Base-by-base conservation (phyloP, 345 rosid species). In the Dipteronia dyeriana region DNA sequence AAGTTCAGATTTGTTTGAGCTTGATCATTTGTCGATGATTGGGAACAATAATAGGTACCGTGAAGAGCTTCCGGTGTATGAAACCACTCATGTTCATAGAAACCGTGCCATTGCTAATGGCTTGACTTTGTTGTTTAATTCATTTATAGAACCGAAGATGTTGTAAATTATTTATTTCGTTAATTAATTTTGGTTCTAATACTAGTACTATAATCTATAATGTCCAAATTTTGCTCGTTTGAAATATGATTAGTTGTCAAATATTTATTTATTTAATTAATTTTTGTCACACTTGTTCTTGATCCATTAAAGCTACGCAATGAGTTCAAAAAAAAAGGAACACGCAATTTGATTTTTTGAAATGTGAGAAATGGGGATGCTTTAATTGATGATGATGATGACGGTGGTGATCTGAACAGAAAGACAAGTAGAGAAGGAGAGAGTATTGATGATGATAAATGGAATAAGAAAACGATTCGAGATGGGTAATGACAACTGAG, bases 1-100 rank as follows among this genome's bases (percentile, higher is more conserved):
- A 14, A 89, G 92, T 76, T 87, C 92, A 47, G 92, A 89, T 72
- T 80, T 89, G 68, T 89, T 89, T 56, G 92, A 89, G 80, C 83
- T 89, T 68, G 92, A 89, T 79, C 90, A 87, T 71, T 84, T 82
- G 34, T 14, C 75, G 9, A 78, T 81, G 68, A 53, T 64, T 77
- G 56, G 79, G 60, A 19, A 72, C 29, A 34, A 34, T 5, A 76
- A 75, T 62, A 75, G 87, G 84, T 88, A 87, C 9, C 14, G 73
- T 3, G 86, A 89, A 49, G 95, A 91, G 66, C 88, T 91, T 70
- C 95, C 95, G 0, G 95, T 91, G 71, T 91, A 89, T 66, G 95
- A 86, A 83, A 88, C 95, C 14, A 91, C 95, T 43, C 80, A 75
- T 78, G 79, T 86, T 12, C 77, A 76, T 67, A 80, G 80, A 22